Base-by-base conservation (phyloP, 2,329 filamentous ascomycete species). In the Scedosporium boydii region DNA sequence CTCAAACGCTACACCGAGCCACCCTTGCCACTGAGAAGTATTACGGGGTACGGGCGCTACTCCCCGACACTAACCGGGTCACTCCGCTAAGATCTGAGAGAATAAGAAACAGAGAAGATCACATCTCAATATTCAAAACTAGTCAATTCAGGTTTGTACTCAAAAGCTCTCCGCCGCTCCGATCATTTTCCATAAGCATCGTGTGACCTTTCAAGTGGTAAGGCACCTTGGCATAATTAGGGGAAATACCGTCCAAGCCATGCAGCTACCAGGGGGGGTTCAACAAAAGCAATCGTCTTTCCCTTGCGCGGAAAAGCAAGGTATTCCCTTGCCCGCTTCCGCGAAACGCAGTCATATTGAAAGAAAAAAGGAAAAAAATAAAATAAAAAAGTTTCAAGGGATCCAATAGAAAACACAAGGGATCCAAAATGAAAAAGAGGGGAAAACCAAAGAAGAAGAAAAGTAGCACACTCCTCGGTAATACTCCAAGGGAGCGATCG, bases 191-290 rank as follows among this genome's bases (percentile, higher is more conserved):
- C 51, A 55, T 55, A 55, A 55, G 51, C 51, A 55, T 55, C 51
- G 51, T 55, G 51, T 55, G 51, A 55, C 51, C 51, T 23, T 55
- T 55, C 23, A 9, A 55, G 23, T 27, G 51, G 51, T 55, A 55
- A 55, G 26, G 59, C 60, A 58, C 59, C 60, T 62, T 59, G 63
- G 63, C 56, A 58, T 42, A 59, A 51, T 55, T 55, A 41, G 57
- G 55, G 34, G n/a, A 18, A 57, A 62, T 57, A 48, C 38, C 57
- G 60, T 61, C 21, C 48, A 29, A 44, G 59, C 34, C 59, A 63
- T 56, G 38, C 42, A 29, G 55, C n/a, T 29, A 34, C 59, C 60
- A 57, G 26, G n/a, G 60, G 44, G 59, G 44, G n/a, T 38, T 14
- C 5, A 38, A 27, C 21, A 58, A 61, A 61, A 64, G 60, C 60